Conservation (phyloP, 2,329 filamentous ascomycete species). For the Diaporthe sp. region DNA sequence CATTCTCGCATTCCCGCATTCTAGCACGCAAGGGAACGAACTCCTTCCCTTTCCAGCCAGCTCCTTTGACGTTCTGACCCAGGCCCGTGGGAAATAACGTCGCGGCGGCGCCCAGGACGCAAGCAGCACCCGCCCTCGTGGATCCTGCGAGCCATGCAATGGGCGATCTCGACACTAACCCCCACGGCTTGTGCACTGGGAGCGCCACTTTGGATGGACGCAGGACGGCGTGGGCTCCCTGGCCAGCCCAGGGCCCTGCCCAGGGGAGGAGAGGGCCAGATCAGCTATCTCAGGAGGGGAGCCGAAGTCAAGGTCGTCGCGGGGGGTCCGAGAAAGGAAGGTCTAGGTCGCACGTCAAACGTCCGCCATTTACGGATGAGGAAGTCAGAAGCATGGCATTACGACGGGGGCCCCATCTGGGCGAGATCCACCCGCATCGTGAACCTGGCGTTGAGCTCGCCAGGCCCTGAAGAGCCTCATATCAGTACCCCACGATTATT, state of each 20-base stretch:
- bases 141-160: not conserved
- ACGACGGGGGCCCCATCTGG: not conserved
- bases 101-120: not conserved
- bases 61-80: not conserved
- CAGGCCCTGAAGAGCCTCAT: not conserved
- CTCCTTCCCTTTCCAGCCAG: conserved; percentile 16
- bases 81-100: not conserved
- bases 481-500: not conserved
- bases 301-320: conserved; percentile 4
- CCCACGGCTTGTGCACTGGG: not conserved
- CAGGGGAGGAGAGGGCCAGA: not conserved
- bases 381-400: not conserved
- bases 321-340: conserved; percentile 12
- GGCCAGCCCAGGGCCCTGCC: not conserved
- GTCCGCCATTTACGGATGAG: not conserved
- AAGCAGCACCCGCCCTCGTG: not conserved
- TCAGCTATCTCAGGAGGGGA: not conserved
- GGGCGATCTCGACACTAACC: conserved; percentile 18
- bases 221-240: not conserved
- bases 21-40: not conserved
- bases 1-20: too few species aligned
- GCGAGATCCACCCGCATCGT: conserved; percentile 2
- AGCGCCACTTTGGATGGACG: not conserved
- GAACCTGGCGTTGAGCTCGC: not conserved
- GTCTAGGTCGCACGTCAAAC: conserved; percentile 3